Percentiles rank a stretch among this genome's conserved stretches.
Conservation (phyloP, 495 filamentous ascomycete genomes). For the Opeltia flavorubescens region DNA sequence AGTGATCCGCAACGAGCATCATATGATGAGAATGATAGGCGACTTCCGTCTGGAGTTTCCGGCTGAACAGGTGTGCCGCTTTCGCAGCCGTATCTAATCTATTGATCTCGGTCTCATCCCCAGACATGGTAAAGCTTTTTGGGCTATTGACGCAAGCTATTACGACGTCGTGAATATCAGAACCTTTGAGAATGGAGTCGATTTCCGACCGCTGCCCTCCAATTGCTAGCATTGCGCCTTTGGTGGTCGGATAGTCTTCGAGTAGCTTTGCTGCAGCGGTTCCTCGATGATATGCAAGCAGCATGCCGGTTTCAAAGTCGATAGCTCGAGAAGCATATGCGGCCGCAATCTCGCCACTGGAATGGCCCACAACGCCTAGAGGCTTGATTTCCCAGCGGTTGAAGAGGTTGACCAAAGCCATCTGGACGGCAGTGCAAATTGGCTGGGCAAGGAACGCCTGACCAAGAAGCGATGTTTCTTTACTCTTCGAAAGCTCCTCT, state of each 20-base stretch:
- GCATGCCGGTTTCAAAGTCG: constrained; percentile 15
- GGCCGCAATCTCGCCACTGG: constrained; percentile 28
- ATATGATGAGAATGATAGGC: constrained; percentile 26
- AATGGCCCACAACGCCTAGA: constrained; percentile 24
- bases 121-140: constrained; percentile 34
- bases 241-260: not conserved
- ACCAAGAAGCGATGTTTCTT: not conserved
- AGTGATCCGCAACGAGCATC: constrained; percentile 1
- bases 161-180: not conserved
- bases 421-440: constrained; percentile 25
- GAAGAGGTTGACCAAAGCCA: constrained; percentile 24
- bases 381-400: constrained; percentile 22
- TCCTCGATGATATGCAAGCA: constrained; percentile 26
- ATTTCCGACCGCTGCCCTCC: not conserved
- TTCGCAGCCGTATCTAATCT: not conserved
- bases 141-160: constrained; percentile 5
- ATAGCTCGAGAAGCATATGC: constrained; percentile 20
- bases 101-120: constrained; percentile 18
- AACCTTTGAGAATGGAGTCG: not conserved
- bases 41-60: constrained; percentile 14
- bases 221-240: constrained; percentile 6
- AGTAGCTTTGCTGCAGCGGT: constrained; percentile 5
- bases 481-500: not conserved
- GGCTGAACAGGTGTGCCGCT: constrained; percentile 6
- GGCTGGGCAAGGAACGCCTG: constrained; percentile 20